These are phyloP conservation scores for Fusarium cicatricum DNA, from an alignment of 2,329 filamentous ascomycete species.

Conservation along the genomic window DNA sequence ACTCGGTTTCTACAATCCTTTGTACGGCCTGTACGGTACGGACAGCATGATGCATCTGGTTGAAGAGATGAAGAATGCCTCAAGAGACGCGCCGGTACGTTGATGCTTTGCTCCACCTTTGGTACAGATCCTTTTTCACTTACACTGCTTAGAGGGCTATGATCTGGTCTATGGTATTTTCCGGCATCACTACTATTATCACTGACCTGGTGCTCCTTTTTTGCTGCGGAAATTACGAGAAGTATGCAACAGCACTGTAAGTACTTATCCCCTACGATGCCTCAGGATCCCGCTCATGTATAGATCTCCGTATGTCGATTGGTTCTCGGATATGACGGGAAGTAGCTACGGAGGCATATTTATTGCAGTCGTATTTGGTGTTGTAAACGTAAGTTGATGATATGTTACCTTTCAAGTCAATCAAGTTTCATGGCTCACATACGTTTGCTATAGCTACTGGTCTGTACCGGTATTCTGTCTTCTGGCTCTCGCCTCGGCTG, in stretches of 20 bases:
- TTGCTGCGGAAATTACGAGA: conserved; percentile 12
- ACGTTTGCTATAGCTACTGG: background rate
- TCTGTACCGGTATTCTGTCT: conserved; percentile 9
- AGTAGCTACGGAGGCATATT: conserved; percentile 5
- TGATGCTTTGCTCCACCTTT: background rate
- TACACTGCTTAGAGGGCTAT: conserved; percentile 1
- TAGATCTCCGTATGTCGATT: conserved; percentile 13
- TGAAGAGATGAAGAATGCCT: conserved; percentile 23
- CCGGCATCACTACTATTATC: conserved; percentile 9
- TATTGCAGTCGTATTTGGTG: conserved; percentile 1
- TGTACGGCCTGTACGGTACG: conserved; percentile 14
- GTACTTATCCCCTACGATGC: fast-evolving
- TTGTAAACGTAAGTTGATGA: conserved; percentile 8
- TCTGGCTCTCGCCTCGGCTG: conserved; percentile 18
- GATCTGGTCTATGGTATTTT: conserved; percentile 22
- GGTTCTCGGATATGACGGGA: conserved; percentile 11
- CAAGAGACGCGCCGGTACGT: conserved; percentile 11
- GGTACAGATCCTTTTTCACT: background rate
- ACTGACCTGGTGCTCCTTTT: conserved; percentile 7
- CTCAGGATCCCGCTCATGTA: background rate
- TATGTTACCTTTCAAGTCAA: background rate
- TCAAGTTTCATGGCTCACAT: too few relatives aligned
- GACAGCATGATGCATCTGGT: conserved; percentile 24
- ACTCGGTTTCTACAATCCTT: conserved; percentile 9
- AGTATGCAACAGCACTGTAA: conserved; percentile 5